These are phyloP conservation scores for Lenzites betulinus DNA, from an alignment of 768 basidiomycete genomes.

Conservation along the genomic window DNA sequence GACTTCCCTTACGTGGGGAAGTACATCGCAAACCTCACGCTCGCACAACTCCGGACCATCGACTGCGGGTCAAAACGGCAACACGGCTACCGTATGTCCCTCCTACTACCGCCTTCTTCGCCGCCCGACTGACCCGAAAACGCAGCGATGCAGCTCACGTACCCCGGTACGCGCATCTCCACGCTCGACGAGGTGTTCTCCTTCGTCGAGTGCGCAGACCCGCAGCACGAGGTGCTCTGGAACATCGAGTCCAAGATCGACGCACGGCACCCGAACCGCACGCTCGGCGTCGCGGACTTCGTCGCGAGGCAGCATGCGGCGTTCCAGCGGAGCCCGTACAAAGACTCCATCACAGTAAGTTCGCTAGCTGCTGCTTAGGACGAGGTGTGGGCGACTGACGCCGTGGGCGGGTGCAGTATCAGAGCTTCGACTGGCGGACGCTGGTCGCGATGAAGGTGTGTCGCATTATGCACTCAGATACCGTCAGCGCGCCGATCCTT, in stretches of 20 bases:
- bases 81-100: slow-evolving; percentile 53
- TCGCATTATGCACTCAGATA: background rate
- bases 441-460: slow-evolving; percentile 70
- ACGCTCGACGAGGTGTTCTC: slow-evolving; percentile 75
- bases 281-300: slow-evolving; percentile 58
- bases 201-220: slow-evolving; percentile 75
- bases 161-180: slow-evolving; percentile 70
- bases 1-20: slow-evolving; percentile 78
- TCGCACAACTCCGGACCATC: slow-evolving; percentile 77
- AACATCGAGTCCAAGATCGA: slow-evolving; percentile 84
- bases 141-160: slow-evolving; percentile 62
- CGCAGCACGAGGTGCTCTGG: slow-evolving; percentile 59
- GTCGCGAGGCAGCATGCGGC: slow-evolving; percentile 60
- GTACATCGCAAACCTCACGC: slow-evolving; percentile 71
- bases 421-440: slow-evolving; percentile 85
- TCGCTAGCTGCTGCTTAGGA: background rate
- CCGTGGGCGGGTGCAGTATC: slow-evolving; percentile 48
- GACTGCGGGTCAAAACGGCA: slow-evolving; percentile 78
- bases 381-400: background rate
- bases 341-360: slow-evolving; percentile 62
- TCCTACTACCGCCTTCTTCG: background rate
- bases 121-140: background rate
- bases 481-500: too few relatives aligned
- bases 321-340: slow-evolving; percentile 62
- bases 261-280: slow-evolving; percentile 51